Evolutionary conservation across 2,329 filamentous ascomycete species (phyloP).

Genomic region (Aspergillus hortae): DNA sequence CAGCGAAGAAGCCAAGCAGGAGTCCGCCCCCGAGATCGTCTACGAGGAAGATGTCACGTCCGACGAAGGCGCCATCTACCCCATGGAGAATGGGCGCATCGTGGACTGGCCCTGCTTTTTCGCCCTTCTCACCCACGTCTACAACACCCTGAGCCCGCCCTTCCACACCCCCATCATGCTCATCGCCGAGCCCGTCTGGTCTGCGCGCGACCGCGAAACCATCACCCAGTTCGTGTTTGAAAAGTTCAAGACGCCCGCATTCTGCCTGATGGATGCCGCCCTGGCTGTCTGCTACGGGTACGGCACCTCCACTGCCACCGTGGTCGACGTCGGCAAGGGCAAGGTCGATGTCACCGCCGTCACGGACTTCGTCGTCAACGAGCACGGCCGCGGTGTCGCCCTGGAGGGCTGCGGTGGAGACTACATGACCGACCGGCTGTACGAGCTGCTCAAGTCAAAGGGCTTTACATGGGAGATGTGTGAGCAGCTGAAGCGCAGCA

Average conservation of each 20-base stretch:
- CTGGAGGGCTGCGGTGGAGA: slow-evolving; percentile 75
- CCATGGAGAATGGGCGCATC: slow-evolving; percentile 76
- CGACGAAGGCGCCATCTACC: slow-evolving; percentile 85
- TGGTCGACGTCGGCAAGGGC: slow-evolving; percentile 86
- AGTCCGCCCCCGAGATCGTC: slow-evolving; percentile 49
- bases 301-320: slow-evolving; percentile 73
- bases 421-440: slow-evolving; percentile 72
- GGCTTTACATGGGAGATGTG: slow-evolving; percentile 61
- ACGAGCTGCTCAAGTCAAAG: slow-evolving; percentile 60
- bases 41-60: slow-evolving; percentile 88
- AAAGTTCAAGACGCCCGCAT: slow-evolving; percentile 89
- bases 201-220: slow-evolving; percentile 77
- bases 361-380: slow-evolving; percentile 73
- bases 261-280: slow-evolving; percentile 86
- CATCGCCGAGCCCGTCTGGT: slow-evolving; percentile 87
- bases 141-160: slow-evolving; percentile 81
- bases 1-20: slow-evolving; percentile 8
- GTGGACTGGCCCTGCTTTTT: slow-evolving; percentile 91
- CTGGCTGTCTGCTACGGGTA: slow-evolving; percentile 79
- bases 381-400: slow-evolving; percentile 61
- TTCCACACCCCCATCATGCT: slow-evolving; percentile 94
- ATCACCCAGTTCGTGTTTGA: slow-evolving; percentile 96
- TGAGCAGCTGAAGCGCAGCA: slow-evolving; percentile 62
- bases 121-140: slow-evolving; percentile 86
- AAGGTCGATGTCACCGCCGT: slow-evolving; percentile 94